Evolutionary conservation across 495 filamentous ascomycete genomes (phyloP), one percentile per base, ranked within the genome.

Genomic region (Neurospora sp.): DNA sequence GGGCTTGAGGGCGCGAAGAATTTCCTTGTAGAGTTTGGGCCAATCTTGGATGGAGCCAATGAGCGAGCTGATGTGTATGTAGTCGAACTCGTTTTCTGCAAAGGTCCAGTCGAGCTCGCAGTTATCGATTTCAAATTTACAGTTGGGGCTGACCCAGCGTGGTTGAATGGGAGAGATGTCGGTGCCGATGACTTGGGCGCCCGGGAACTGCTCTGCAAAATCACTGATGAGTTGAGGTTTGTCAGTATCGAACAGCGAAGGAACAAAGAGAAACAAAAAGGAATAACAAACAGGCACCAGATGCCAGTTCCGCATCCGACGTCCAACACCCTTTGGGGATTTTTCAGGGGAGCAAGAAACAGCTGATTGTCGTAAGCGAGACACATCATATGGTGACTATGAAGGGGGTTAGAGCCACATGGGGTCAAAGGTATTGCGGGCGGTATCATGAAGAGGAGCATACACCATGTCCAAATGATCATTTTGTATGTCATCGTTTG

Each of bases 241-340:
- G 35, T 27, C 16, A 66, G 31, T 16, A 37, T 59, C 46, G 61
- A 20, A 27, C n/a, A 38, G 46, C 20, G 46, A 53, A 27, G 46
- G 20, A 5, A 27, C 10, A 11, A 11, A 5, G 9, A 4, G 20
- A 53, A 16, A 37, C 20, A 37, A 35, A 22, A 22, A 53, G 46
- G 20, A 0, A 53, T 53, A 53, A 53, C 46, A 27, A 12, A 53
- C 46, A 53, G 46, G 46, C 87, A 84, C 88, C 89, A 91, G 74
- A 90, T 90, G 14, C 10, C 89, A 87, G 88, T 90, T 8, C 89
- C 88, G 5, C 87, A 89, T 44, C 89, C 88, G 40, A 90, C 82
- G 76, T 90, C 89, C 27, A 91, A 84, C 31, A 90, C 86, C 53
- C 78, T 78, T 70, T 84, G 76, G 5, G 87, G 85, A 22, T 85